Percentiles rank a stretch among this genome's conserved stretches.
Conservation (phyloP, 2,329 filamentous ascomycete species). For the Fusarium fracticaudum region DNA sequence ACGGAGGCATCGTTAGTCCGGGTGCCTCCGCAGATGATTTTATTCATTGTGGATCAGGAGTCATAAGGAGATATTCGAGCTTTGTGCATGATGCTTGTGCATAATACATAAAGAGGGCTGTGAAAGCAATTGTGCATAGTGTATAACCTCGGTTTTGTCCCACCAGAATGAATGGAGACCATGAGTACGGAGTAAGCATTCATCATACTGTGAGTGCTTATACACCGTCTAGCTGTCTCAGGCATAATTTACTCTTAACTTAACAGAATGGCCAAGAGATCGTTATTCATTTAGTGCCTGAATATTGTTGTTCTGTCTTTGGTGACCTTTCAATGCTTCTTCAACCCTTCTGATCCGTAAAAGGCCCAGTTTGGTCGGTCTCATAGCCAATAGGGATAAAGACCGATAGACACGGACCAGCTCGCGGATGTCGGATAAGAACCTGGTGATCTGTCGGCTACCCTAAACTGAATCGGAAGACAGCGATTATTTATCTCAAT, state of each 20-base stretch:
- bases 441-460: background rate
- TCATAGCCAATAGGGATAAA: background rate
- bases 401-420: background rate
- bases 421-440: slow-evolving; percentile 16
- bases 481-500: background rate
- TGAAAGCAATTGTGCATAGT: background rate
- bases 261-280: too few relatives aligned
- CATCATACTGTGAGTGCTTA: too few relatives aligned
- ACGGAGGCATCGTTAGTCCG: slow-evolving; percentile 5
- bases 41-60: background rate
- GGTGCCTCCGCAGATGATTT: background rate
- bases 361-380: accelerated
- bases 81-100: background rate
- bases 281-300: accelerated
- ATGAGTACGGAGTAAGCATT: too few relatives aligned
- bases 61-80: accelerated
- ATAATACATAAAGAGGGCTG: background rate
- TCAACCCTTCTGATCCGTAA: background rate
- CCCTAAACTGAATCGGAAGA: background rate
- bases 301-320: background rate
- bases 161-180: background rate
- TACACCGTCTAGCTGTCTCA: accelerated
- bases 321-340: background rate
- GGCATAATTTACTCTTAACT: too few relatives aligned
- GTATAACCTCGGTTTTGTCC: background rate